Evolutionary conservation across 2,329 filamentous ascomycete genomes (phyloP).

Genomic region (Microascus cirrosus): DNA sequence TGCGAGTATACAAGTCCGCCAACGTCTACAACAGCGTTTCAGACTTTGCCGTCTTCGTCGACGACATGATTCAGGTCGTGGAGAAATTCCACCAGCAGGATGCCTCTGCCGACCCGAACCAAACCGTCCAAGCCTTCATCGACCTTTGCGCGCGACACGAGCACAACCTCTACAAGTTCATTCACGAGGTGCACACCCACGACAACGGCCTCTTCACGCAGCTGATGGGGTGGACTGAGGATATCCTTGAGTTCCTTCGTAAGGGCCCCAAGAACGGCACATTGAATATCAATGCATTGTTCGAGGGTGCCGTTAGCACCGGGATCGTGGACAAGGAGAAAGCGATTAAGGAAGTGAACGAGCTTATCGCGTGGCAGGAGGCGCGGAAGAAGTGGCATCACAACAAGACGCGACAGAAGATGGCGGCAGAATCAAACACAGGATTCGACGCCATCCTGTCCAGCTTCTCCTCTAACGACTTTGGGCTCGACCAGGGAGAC

Average conservation of each 20-base stretch:
- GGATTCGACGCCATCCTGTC: slow-evolving; percentile 38
- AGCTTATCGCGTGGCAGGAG: slow-evolving; percentile 86
- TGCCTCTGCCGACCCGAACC: slow-evolving; percentile 89
- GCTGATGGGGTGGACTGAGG: slow-evolving; percentile 95
- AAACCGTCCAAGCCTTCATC: slow-evolving; percentile 96
- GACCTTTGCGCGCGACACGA: slow-evolving; percentile 92
- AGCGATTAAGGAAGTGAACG: slow-evolving; percentile 71
- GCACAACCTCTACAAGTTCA: slow-evolving; percentile 96
- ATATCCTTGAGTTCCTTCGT: slow-evolving; percentile 84
- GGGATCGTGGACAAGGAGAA: slow-evolving; percentile 58
- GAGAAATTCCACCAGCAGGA: slow-evolving; percentile 61
- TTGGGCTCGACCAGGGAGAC: slow-evolving; percentile 80
- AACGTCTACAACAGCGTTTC: slow-evolving; percentile 97
- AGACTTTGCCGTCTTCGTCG: slow-evolving; percentile 85
- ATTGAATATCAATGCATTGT: slow-evolving; percentile 87
- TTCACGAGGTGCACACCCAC: slow-evolving; percentile 93
- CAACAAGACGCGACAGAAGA: slow-evolving; percentile 96
- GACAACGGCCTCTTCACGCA: slow-evolving; percentile 95
- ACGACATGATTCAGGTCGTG: slow-evolving; percentile 77
- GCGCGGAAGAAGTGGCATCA: slow-evolving; percentile 96
- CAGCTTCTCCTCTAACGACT: slow-evolving; percentile 69
- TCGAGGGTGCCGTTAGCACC: slow-evolving; percentile 64
- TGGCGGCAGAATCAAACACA: slow-evolving; percentile 64
- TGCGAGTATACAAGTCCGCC: slow-evolving; percentile 95
- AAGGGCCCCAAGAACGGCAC: slow-evolving; percentile 77